Base-by-base conservation (phyloP, 257 asterid species). In the Solanum piurae region DNA sequence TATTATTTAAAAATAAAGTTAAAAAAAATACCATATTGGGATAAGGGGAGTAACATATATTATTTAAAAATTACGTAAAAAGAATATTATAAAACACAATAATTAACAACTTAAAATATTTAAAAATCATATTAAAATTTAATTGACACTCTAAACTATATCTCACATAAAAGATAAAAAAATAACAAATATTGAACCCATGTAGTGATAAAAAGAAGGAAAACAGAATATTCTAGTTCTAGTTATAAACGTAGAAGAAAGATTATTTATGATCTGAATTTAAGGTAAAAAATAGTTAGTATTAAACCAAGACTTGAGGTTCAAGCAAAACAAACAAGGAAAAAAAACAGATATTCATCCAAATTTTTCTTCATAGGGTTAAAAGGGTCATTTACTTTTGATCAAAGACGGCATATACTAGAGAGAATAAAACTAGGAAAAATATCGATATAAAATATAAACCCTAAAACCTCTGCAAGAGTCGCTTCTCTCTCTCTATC, bases 391-490 rank as follows among this genome's bases (percentile, higher is more conserved):
- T 46, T 82, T 18, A 2, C 5, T 9, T 49, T 27, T 79, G 23
- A 79, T 44, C 5, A 27, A 27, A 44, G 66, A 52, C 85, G 85
- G 66, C 40, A 46, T 11, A 49, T 46, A 46, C 85, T 46, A 62
- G 20, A 36, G 49, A 40, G 40, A n/a, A 38, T 21, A 13, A 31
- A 44, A 86, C 71, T 25, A 46, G 9, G 46, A 33, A 1, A 72
- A 46, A 33, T 18, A 49, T 10, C 25, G 37, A 29, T 13, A 12
- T 36, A 55, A 55, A 55, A 7, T 75, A 18, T 52, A 86, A 86
- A 86, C 88, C 88, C 88, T 86, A 86, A 73, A 86, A 71, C 83
- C 83, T 71, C 16, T 6, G 13, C 20, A 37, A 79, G 23, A 38
- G 66, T 40, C n/a, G 10, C 25, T 68, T 37, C 25, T 20, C 83